Base-by-base conservation (phyloP, 1,284 basidiomycete species). In the Thecaphora frezii region DNA sequence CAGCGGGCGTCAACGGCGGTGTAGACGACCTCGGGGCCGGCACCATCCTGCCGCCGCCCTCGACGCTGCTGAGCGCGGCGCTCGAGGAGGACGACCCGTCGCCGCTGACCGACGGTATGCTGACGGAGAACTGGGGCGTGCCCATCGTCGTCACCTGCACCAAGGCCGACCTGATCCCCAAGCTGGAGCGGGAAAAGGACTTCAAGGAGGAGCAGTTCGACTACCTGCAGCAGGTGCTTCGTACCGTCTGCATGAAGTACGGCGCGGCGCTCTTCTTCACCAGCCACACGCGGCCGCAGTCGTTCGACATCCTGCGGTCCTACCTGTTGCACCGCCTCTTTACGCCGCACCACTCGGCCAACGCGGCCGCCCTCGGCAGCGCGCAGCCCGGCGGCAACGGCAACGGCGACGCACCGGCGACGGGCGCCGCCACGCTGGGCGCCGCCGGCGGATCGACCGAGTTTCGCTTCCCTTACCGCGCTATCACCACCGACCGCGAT, bases 221-320 rank as follows among this genome's bases (percentile, higher is more conserved):
- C 79, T 90, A 90, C 48, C 85, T 97, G 21, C 94, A 97, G 86
- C 94, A 98, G 75, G 87, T 91, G 22, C 83, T 98, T 48, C 86
- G 94, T 26, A 91, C 91, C 0, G 85, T 97, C 54, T 96, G 91
- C 74, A 81, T 97, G 47, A 89, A 91, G 80, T 96, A 97, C 76
- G 96, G 96, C 22, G 93, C 94, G 0, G 86, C 87, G 0, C 80
- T 98, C 41, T 94, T 97, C 80, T 97, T 93, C 74, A 93, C 92
- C 0, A 91, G 92, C 0, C 87, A 86, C 7, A 76, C 80, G 2
- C 85, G 88, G 44, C 90, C 93, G 3, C 77, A 84, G n/a, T 91
- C 89, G 0, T 84, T 93, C 46, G 85, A 87, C 50, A 83, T 87
- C 2, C 83, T 98, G 30, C 85, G 92, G n/a, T 86, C 91, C 59